Evolutionary conservation across 164 flowering plant genomes (phyloP), one percentile per base, ranked within the genome.

Genomic region (Vitis labrusca): DNA sequence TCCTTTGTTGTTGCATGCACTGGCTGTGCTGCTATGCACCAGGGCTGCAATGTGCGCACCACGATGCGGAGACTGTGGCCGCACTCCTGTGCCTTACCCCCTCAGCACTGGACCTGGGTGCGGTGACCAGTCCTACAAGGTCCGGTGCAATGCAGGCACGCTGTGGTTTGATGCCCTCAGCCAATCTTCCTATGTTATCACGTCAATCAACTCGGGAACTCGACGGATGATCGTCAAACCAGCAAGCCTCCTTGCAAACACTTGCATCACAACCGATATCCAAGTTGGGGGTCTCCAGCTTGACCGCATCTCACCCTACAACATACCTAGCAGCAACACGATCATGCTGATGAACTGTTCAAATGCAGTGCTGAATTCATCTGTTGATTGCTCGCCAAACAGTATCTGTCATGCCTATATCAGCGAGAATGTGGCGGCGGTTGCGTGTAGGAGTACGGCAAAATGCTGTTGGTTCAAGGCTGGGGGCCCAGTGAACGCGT

Each of bases 51-150:
- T 17, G 10, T 58, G 63, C 44, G 2, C 23, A 12, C 27, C 1
- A 54, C 69, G 48, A 16, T 81, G 87, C 59, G 67, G 65, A 0
- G 30, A 76, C 57, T 85, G 86, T 59, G 86, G 86, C 32, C 14
- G 13, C 30, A 73, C 61, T 9, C 64, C 80, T 14, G 86, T 83
- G 10, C 89, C 89, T 1, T 83, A 80, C 72, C 86, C 85, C 3
- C 79, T 85, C 3, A 78, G 83, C 77, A 82, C 85, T 10, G 73
- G 72, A 0, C 79, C 82, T 4, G 50, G 13, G 15, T 83, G 89
- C 68, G 85, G 89, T 54, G 79, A 85, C 63, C 83, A 75, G 14
- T 48, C 72, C 19, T 83, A 82, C 80, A 81, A 77, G 59, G 50
- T 82, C 58, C 68, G 75, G 17, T 83, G 85, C 73, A 58, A 48